These are phyloP conservation scores for Globisporangium abappressorium DNA, from an alignment of 352 stramenopile species.

Conservation along the genomic window DNA sequence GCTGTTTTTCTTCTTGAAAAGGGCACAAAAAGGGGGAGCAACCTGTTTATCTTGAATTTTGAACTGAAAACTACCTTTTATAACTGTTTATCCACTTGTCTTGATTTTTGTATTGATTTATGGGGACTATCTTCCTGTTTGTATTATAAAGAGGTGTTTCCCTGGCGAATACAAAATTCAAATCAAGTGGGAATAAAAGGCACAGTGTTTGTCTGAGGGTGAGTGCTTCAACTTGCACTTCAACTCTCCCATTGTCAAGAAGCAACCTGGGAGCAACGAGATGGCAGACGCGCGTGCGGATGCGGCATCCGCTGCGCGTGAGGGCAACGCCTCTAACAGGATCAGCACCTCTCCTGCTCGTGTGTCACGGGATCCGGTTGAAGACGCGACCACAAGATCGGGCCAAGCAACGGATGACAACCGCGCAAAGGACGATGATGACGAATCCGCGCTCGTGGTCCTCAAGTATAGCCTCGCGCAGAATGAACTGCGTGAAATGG, in stretches of 20 bases:
- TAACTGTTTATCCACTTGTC: not conserved
- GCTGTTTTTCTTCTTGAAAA: too few relatives aligned
- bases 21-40: too few relatives aligned
- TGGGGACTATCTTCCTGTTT: too few relatives aligned
- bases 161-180: too few relatives aligned
- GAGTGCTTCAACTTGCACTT: not conserved
- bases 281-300: not conserved
- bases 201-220: not conserved
- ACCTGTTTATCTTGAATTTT: too few relatives aligned
- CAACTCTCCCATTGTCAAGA: not conserved
- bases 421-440: not conserved
- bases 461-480: constrained; percentile 31
- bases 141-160: not conserved
- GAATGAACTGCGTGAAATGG: constrained; percentile 23
- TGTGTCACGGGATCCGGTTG: not conserved
- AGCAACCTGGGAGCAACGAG: not conserved
- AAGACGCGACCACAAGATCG: not conserved
- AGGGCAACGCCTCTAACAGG: not conserved
- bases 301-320: not conserved
- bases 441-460: constrained; percentile 1
- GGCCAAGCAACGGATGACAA: not conserved
- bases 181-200: too few relatives aligned
- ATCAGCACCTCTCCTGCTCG: not conserved
- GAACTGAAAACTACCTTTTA: not conserved
- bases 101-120: too few relatives aligned